A percentile compares a stretch with the other conserved stretches of the same genome.
These are phyloP conservation scores for Thermothelomyces thermophilus DNA, from an alignment of 2,329 filamentous ascomycete species.

Conservation along the genomic window DNA sequence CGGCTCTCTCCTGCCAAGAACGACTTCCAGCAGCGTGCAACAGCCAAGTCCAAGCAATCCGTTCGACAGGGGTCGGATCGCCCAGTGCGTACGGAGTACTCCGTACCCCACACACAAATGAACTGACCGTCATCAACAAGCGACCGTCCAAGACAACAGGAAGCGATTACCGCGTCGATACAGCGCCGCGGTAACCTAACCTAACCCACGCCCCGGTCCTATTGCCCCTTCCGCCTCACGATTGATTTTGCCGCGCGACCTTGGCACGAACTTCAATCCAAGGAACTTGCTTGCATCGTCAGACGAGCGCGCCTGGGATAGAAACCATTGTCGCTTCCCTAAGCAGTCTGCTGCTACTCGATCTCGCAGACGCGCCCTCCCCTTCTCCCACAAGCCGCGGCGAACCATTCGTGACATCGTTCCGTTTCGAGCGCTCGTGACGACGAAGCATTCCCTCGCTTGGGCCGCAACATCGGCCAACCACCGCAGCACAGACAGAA, in stretches of 20 bases:
- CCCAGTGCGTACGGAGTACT: too few species aligned
- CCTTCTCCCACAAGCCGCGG: too few species aligned
- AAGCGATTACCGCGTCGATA: constrained; percentile 12
- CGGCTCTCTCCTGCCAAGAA: constrained; percentile 17
- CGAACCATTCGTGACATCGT: too few species aligned
- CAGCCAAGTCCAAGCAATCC: not conserved
- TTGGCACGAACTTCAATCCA: too few species aligned
- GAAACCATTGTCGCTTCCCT: not conserved
- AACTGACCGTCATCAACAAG: constrained; percentile 14
- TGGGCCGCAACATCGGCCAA: too few species aligned
- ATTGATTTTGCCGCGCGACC: not conserved
- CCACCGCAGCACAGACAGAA: too few species aligned
- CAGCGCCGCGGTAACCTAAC: constrained; percentile 1
- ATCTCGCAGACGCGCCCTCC: too few species aligned
- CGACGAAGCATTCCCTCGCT: too few species aligned
- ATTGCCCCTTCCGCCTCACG: not conserved
- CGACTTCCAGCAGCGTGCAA: not conserved
- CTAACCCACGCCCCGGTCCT: not conserved
- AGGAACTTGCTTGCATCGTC: not conserved
- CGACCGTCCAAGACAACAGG: constrained; percentile 1
- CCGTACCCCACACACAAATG: constrained; percentile 21
- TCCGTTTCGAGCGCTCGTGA: too few species aligned
- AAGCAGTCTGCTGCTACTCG: too few species aligned
- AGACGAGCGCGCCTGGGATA: not conserved
- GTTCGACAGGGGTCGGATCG: constrained; percentile 16